Conservation (phyloP, 805 yeast genomes). For the Suhomyces xylopsoci region DNA sequence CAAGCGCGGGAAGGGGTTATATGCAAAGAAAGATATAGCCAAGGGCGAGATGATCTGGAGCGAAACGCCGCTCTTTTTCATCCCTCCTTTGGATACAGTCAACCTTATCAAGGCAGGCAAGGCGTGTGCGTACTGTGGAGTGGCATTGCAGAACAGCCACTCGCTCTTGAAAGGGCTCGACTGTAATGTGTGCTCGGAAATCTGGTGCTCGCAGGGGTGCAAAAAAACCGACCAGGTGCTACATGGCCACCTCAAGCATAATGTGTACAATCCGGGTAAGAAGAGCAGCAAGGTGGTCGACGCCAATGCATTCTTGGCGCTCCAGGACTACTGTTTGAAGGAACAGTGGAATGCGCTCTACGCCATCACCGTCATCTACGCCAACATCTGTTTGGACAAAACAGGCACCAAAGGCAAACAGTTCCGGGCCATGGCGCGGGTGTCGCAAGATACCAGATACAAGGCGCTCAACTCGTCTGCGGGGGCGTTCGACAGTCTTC, state of each 20-base stretch:
- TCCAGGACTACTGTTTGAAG: constrained; percentile 59
- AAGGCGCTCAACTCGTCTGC: constrained; percentile 55
- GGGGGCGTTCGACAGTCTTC: constrained; percentile 50
- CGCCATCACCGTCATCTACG: constrained; percentile 57
- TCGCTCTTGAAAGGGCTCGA: constrained; percentile 50
- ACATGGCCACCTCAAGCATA: constrained; percentile 61
- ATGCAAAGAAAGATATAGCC: constrained; percentile 45
- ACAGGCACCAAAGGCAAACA: constrained; percentile 40
- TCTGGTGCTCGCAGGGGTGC: constrained; percentile 71
- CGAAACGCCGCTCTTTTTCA: constrained; percentile 56
- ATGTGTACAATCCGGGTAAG: constrained; percentile 30
- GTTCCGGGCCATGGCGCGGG: constrained; percentile 62
- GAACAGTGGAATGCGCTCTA: constrained; percentile 69
- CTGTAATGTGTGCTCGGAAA: constrained; percentile 60
- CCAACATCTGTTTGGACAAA: constrained; percentile 44
- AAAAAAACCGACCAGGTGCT: constrained; percentile 42
- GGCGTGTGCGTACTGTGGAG: constrained; percentile 74
- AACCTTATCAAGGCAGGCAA: constrained; percentile 56
- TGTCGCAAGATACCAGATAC: constrained; percentile 64
- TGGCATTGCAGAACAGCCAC: constrained; percentile 35
- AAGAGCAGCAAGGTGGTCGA: constrained; percentile 37
- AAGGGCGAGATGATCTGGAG: constrained; percentile 58
- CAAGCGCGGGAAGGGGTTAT: constrained; percentile 60
- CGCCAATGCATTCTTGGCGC: constrained; percentile 49
- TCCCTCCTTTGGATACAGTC: constrained; percentile 68